Percentiles rank a stretch among this genome's conserved stretches.
phyloP scores from a whole-genome alignment of 345 rosid genomes.

The Linum trigynum region DNA sequence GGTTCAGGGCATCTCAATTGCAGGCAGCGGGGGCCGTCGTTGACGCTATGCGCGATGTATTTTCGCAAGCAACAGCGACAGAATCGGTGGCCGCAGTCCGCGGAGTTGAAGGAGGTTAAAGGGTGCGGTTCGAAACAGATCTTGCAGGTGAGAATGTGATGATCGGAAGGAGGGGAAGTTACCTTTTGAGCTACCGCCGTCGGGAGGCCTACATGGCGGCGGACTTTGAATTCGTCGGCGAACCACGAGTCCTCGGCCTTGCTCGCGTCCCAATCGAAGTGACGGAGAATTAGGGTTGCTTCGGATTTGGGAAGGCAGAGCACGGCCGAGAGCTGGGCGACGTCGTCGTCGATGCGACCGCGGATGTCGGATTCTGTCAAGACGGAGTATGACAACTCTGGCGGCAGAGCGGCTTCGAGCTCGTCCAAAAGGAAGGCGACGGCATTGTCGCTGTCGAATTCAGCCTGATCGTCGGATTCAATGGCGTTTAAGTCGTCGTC shows the following conservation, averaged over 20 bases:
- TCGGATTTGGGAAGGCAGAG: constrained; percentile 10
- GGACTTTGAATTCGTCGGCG: constrained; percentile 14
- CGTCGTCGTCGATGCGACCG: constrained; percentile 9
- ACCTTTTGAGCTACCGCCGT: background rate
- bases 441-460: background rate
- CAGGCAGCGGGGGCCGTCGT: constrained; percentile 27
- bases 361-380: constrained; percentile 10
- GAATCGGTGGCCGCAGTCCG: constrained; percentile 28
- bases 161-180: no score
- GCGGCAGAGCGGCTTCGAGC: no score
- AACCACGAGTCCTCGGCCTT: constrained; percentile 15
- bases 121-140: constrained; percentile 22
- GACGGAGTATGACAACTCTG: background rate
- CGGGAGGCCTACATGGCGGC: constrained; percentile 14
- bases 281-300: constrained; percentile 16
- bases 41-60: constrained; percentile 21
- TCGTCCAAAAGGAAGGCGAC: no score
- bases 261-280: constrained; percentile 12
- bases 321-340: constrained; percentile 7
- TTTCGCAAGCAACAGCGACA: constrained; percentile 23
- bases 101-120: background rate
- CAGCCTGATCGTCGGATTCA: background rate
- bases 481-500: background rate
- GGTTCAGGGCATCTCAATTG: constrained; percentile 26
- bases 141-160: constrained; percentile 6